Evolutionary conservation across 1,284 basidiomycete genomes (phyloP).

Genomic region (Takashimella tepidaria): DNA sequence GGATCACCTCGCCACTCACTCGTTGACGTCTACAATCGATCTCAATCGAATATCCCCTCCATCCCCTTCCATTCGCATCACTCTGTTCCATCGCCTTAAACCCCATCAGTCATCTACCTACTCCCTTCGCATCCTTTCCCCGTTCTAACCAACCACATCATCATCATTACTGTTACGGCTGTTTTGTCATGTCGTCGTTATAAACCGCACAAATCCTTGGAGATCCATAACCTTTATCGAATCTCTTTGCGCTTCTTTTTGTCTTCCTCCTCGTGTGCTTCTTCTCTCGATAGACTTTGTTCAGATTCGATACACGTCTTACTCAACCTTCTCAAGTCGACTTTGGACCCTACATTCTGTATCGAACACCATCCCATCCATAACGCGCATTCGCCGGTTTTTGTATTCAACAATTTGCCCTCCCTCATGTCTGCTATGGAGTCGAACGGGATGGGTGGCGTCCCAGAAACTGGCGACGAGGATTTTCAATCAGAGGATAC

Average conservation of each 20-base stretch:
- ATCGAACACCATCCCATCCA: background rate
- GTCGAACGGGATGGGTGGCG: slow-evolving; percentile 2
- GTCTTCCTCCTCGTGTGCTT: too few relatives aligned
- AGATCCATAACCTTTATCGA: background rate
- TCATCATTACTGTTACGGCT: background rate
- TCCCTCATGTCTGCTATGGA: background rate
- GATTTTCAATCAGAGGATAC: slow-evolving; percentile 22
- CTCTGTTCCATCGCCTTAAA: background rate
- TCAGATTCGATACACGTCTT: too few relatives aligned
- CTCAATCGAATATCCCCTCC: background rate
- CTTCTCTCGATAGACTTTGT: too few relatives aligned
- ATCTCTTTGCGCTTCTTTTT: background rate
- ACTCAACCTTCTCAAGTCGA: too few relatives aligned
- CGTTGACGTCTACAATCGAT: background rate
- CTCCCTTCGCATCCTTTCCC: background rate
- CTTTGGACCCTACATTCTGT: background rate
- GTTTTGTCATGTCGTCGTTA: background rate
- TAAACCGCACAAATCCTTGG: background rate
- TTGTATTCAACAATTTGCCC: too few relatives aligned
- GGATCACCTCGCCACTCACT: background rate
- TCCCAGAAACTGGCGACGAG: slow-evolving; percentile 26
- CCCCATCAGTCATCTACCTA: too few relatives aligned
- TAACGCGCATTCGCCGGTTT: background rate
- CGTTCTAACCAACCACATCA: background rate
- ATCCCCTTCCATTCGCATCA: background rate